Conservation (phyloP, 306 rosid species). For the Cicer chorassanicum region DNA sequence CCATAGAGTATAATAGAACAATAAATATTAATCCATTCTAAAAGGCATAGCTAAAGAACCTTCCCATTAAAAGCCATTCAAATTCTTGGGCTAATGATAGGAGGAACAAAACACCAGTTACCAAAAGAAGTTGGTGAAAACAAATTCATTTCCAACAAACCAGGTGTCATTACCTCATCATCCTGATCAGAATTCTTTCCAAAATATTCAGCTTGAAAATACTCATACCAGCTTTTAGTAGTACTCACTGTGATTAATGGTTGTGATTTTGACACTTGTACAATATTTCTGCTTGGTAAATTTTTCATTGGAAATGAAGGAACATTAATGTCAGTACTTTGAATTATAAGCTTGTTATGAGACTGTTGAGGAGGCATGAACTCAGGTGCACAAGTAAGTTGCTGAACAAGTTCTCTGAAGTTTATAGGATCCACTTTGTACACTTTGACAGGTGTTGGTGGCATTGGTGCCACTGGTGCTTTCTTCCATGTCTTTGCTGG, state of each 20-base stretch:
- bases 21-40: neutral
- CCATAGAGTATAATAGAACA: neutral
- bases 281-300: neutral
- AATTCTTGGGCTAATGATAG: slow-evolving; percentile 54
- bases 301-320: neutral
- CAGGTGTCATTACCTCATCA: neutral
- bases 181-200: slow-evolving; percentile 28
- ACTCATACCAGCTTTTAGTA: slow-evolving; percentile 44
- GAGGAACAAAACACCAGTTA: slow-evolving; percentile 54
- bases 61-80: slow-evolving; percentile 33
- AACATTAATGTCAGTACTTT: slow-evolving; percentile 31
- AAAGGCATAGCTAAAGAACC: slow-evolving; percentile 35
- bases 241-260: neutral
- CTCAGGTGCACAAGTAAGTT: slow-evolving; percentile 73
- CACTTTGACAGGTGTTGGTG: slow-evolving; percentile 60
- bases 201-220: slow-evolving; percentile 42
- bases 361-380: slow-evolving; percentile 34
- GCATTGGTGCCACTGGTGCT: slow-evolving; percentile 67
- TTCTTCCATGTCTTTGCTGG: slow-evolving; percentile 66
- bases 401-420: slow-evolving; percentile 76
- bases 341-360: slow-evolving; percentile 33
- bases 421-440: slow-evolving; percentile 79
- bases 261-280: neutral
- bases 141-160: slow-evolving; percentile 50
- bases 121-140: slow-evolving; percentile 54